Conservation (phyloP, 306 rosid genomes). For the Pueraria montana region DNA sequence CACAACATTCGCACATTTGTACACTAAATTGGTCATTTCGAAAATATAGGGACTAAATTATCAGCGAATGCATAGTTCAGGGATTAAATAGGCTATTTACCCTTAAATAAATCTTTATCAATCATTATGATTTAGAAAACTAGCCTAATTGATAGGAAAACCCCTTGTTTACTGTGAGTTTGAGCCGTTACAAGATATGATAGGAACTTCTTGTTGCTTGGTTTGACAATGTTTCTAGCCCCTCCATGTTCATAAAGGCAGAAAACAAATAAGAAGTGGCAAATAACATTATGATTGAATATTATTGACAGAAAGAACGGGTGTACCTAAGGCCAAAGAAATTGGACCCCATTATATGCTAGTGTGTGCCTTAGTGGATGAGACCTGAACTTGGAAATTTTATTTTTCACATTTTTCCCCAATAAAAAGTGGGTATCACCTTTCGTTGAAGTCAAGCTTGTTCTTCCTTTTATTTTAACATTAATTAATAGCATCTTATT, state of each 20-base stretch:
- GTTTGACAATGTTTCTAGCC: slow-evolving; percentile 14
- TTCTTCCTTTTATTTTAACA: slow-evolving; percentile 10
- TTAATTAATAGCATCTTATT: slow-evolving; percentile 27
- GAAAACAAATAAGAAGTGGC: background rate
- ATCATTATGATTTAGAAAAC: background rate
- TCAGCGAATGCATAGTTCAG: too few relatives aligned
- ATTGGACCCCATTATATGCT: slow-evolving; percentile 48
- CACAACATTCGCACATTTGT: too few relatives aligned
- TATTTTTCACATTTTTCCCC: background rate
- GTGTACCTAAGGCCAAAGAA: slow-evolving; percentile 37
- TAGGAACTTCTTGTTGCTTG: slow-evolving; percentile 35
- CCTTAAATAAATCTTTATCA: background rate
- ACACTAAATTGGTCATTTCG: too few relatives aligned
- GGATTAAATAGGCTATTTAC: too few relatives aligned
- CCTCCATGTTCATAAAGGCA: slow-evolving; percentile 26
- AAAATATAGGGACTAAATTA: too few relatives aligned
- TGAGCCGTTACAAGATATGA: background rate
- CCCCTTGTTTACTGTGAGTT: too few relatives aligned
- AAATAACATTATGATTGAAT: slow-evolving; percentile 42
- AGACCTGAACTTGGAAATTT: background rate
- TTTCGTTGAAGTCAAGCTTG: slow-evolving; percentile 48
- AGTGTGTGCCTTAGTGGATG: background rate
- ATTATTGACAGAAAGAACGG: slow-evolving; percentile 26
- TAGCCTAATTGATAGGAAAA: slow-evolving; percentile 24
- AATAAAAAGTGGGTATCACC: slow-evolving; percentile 33